A percentile compares a stretch with the other conserved stretches of the same genome.
Conservation (phyloP, 768 basidiomycete species). For the Cantharellus anzutake region DNA sequence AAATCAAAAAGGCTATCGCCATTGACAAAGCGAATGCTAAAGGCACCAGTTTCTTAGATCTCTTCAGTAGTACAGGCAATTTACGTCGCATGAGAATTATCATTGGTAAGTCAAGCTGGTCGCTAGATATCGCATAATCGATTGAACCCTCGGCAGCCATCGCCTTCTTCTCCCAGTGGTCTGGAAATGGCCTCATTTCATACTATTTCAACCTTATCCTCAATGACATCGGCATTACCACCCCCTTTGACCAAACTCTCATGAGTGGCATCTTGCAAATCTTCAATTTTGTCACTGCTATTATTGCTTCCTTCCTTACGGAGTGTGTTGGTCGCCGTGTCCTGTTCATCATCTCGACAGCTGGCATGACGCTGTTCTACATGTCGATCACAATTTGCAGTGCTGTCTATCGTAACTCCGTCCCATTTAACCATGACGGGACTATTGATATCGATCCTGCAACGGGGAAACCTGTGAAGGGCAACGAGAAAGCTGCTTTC, state of each 20-base stretch:
- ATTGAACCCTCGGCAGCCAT: slow-evolving; percentile 25
- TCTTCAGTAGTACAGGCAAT: slow-evolving; percentile 52
- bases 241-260: not conserved
- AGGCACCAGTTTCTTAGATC: slow-evolving; percentile 49
- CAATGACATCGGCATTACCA: slow-evolving; percentile 3
- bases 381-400: slow-evolving; percentile 2
- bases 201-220: not conserved
- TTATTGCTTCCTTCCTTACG: slow-evolving; percentile 38
- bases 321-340: slow-evolving; percentile 28
- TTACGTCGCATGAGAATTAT: slow-evolving; percentile 28
- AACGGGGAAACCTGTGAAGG: not conserved
- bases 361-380: slow-evolving; percentile 23
- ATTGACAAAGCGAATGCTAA: slow-evolving; percentile 34
- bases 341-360: slow-evolving; percentile 30
- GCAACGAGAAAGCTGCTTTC: slow-evolving; percentile 5
- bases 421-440: not conserved
- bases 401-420: slow-evolving; percentile 1
- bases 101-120: too few species aligned
- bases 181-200: too few species aligned
- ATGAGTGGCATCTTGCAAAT: slow-evolving; percentile 33
- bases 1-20: slow-evolving; percentile 55
- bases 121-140: slow-evolving; percentile 37
- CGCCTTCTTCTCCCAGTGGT: slow-evolving; percentile 30
- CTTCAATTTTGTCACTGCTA: slow-evolving; percentile 43
- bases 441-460: not conserved